phyloP scores from a whole-genome alignment of 192 early-diverging fungal species.

The Funneliformis geosporum region DNA sequence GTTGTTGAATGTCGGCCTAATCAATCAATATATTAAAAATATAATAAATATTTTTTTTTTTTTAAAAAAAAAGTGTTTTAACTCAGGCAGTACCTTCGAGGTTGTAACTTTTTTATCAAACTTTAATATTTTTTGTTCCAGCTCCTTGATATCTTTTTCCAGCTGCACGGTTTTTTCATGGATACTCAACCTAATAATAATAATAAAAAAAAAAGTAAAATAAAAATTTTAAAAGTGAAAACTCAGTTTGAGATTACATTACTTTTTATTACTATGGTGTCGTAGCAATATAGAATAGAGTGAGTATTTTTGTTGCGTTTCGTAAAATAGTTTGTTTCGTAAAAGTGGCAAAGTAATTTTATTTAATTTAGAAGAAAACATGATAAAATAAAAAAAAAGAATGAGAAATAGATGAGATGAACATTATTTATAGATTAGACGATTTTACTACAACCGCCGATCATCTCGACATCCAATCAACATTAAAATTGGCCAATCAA shows the following conservation, averaged over 20 bases:
- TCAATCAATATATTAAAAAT: neutral
- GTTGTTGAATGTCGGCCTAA: neutral
- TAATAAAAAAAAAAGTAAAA: neutral
- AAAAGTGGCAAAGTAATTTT: neutral
- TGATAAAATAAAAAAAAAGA: neutral
- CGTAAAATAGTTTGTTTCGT: neutral
- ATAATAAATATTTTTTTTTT: neutral
- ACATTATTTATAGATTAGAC: too few relatives aligned
- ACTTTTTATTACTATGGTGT: neutral
- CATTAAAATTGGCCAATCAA: neutral
- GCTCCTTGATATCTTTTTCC: conserved; percentile 11
- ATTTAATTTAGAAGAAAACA: neutral
- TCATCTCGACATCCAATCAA: neutral
- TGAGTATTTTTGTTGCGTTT: neutral
- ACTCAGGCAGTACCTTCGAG: neutral
- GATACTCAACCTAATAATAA: neutral
- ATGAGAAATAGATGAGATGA: too few relatives aligned
- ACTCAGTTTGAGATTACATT: neutral
- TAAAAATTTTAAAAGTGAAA: too few relatives aligned
- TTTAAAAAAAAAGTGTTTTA: neutral
- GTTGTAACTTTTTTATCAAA: conserved; percentile 1
- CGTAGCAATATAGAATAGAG: neutral
- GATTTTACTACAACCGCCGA: too few relatives aligned
- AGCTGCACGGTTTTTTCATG: neutral
- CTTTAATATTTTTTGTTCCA: neutral